Evolutionary conservation across 2,329 filamentous ascomycete genomes (phyloP), one percentile per base, ranked within the genome.

Genomic region (Didymosphaeria variabile): DNA sequence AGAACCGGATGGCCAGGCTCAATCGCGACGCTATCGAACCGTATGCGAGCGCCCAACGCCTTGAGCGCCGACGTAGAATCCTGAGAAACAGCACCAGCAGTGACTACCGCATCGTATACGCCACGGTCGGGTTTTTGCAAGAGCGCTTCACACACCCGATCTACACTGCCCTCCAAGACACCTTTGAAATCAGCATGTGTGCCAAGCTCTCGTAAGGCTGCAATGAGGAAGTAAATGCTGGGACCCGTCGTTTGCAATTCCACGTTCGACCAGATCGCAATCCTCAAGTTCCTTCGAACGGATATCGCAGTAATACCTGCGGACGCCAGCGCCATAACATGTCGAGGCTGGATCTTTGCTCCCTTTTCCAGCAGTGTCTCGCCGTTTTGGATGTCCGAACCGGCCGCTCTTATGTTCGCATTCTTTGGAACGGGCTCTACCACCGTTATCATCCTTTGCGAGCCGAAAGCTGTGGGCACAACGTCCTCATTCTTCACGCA

Each of bases 401-500:
- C 62, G 5, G 59, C 56, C n/a, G 53, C 40, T 12, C 56, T 51
- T 23, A 50, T 52, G 36, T 62, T 61, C 29, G 59, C 56, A 54
- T 64, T 54, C 38, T 51, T 32, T n/a, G 53, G 23, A n/a, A 64
- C 29, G 4, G 62, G 47, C 21, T 46, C 58, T 13, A 56, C 42
- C 7, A 56, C 23, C 31, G 42, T 56, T 9, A 56, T 49, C 42
- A 47, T 47, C 26, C 38, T 47, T n/a, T 56, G 31, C 9, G 42
- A 23, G n/a, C 54, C 34, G 6, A 56, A 38, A n/a, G 15, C 31
- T 10, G 57, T 59, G 6, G 50, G 36, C 1, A 60, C 51, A 3
- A 58, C 57, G 26, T 63, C 58, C 45, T 63, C 58, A 23, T 55
- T 42, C 45, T 58, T 60, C 32, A 63, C 61, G 19, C 61, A 63